Conservation (phyloP, 2,329 filamentous ascomycete species). For the Verruconis gallopava region DNA sequence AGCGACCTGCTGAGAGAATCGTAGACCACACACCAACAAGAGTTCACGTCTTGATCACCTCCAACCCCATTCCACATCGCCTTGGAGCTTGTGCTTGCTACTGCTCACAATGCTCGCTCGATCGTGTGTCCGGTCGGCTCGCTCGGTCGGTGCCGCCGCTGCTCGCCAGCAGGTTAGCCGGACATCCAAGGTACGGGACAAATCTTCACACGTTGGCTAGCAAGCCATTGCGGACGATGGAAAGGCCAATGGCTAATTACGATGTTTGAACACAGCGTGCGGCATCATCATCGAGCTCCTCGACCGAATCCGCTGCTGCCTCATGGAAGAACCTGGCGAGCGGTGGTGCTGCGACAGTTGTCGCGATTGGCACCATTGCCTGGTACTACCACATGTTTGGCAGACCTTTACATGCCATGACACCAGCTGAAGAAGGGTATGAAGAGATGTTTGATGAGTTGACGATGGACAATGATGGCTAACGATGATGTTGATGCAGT, state of each 20-base stretch:
- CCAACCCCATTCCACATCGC: background rate
- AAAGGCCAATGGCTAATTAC: slow-evolving; percentile 16
- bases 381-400: slow-evolving; percentile 98
- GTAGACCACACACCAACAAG: too few species aligned
- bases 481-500: slow-evolving; percentile 39
- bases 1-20: too few species aligned
- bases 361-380: slow-evolving; percentile 77
- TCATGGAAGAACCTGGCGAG: slow-evolving; percentile 75
- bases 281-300: slow-evolving; percentile 52
- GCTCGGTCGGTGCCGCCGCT: slow-evolving; percentile 66
- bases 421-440: slow-evolving; percentile 96
- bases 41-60: too few species aligned
- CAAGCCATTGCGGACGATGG: slow-evolving; percentile 18
- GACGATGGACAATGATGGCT: slow-evolving; percentile 9
- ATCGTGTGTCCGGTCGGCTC: slow-evolving; percentile 79
- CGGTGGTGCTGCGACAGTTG: slow-evolving; percentile 71
- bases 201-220: slow-evolving; percentile 14
- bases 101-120: slow-evolving; percentile 72
- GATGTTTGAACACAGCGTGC: slow-evolving; percentile 32
- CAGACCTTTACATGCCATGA: slow-evolving; percentile 73
- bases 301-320: slow-evolving; percentile 58
- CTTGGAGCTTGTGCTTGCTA: background rate
- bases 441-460: slow-evolving; percentile 28
- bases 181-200: slow-evolving; percentile 32
- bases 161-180: slow-evolving; percentile 44